Conservation (phyloP, 148 eudicot species). For the Cornus florida region DNA sequence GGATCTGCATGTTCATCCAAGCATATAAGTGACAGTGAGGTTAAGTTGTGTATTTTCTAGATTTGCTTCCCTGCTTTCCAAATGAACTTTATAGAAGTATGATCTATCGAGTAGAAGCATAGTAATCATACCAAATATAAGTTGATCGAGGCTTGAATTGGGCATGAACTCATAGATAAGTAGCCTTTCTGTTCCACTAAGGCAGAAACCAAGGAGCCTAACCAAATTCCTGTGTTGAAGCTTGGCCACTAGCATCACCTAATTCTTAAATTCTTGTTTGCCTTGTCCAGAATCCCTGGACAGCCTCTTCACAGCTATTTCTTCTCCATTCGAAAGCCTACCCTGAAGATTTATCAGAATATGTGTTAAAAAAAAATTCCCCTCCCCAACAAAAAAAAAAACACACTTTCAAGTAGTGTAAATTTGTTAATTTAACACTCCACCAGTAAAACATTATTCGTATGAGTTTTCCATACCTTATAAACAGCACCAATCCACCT, state of each 20-base stretch:
- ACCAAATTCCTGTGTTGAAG: constrained; percentile 33
- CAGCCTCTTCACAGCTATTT: constrained; percentile 35
- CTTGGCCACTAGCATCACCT: constrained; percentile 26
- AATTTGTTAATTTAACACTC: neutral
- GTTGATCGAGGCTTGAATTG: constrained; percentile 29
- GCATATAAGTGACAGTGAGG: no score
- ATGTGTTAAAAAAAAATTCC: neutral
- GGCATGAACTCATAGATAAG: constrained; percentile 34
- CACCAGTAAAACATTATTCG: neutral
- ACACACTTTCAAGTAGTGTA: neutral
- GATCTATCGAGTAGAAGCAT: neutral
- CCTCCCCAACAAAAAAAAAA: no score
- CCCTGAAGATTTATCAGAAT: constrained; percentile 15
- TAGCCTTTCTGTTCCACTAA: constrained; percentile 18
- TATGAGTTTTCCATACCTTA: constrained; percentile 9
- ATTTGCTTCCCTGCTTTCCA: no score
- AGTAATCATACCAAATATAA: constrained; percentile 26
- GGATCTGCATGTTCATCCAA: constrained; percentile 16
- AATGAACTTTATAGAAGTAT: no score
- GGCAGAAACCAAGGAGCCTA: constrained; percentile 25
- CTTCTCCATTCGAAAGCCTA: constrained; percentile 18
- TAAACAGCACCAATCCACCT: constrained; percentile 39
- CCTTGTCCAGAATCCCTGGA: constrained; percentile 29
- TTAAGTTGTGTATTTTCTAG: neutral
- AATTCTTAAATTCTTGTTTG: constrained; percentile 36